A percentile compares a stretch with the other conserved stretches of the same genome.
phyloP scores from a whole-genome alignment of 495 filamentous ascomycete species.

The Penicillium maclennaniae region DNA sequence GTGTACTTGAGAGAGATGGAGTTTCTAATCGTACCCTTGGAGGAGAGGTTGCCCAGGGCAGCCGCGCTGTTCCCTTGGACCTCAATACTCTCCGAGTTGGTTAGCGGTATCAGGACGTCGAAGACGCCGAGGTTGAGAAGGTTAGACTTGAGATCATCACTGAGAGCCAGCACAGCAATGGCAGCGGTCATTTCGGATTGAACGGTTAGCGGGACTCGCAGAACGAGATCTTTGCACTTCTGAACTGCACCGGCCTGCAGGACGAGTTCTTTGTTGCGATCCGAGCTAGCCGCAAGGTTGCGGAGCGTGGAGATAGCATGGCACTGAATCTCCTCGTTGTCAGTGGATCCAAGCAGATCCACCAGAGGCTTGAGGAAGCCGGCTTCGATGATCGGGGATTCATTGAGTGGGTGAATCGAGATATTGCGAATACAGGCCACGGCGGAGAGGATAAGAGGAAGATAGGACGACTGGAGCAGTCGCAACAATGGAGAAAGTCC shows the following conservation, averaged over 20 bases:
- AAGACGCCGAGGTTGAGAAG: slow-evolving; percentile 92
- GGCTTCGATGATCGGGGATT: slow-evolving; percentile 98
- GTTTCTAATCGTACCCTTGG: slow-evolving; percentile 67
- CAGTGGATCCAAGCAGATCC: slow-evolving; percentile 87
- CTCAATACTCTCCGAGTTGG: slow-evolving; percentile 91
- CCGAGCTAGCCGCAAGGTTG: slow-evolving; percentile 93
- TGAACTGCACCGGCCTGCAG: slow-evolving; percentile 95
- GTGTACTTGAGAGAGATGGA: background rate
- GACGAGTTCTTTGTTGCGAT: slow-evolving; percentile 94
- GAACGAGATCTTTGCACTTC: slow-evolving; percentile 95
- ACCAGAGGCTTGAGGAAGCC: slow-evolving; percentile 92
- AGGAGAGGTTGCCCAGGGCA: slow-evolving; percentile 90
- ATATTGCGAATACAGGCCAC: slow-evolving; percentile 99
- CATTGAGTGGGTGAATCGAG: slow-evolving; percentile 96
- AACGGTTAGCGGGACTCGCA: slow-evolving; percentile 88
- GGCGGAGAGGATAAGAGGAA: slow-evolving; percentile 92
- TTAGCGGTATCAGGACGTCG: slow-evolving; percentile 92
- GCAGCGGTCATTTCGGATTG: slow-evolving; percentile 99
- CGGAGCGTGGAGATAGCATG: slow-evolving; percentile 96
- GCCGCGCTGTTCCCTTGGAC: slow-evolving; percentile 98
- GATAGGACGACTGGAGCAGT: slow-evolving; percentile 88
- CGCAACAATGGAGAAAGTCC: slow-evolving; percentile 81
- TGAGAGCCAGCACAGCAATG: slow-evolving; percentile 94
- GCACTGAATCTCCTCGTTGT: slow-evolving; percentile 98
- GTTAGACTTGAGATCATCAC: slow-evolving; percentile 90